phyloP scores from a whole-genome alignment of 306 rosid species.

The Ceratonia siliqua region DNA sequence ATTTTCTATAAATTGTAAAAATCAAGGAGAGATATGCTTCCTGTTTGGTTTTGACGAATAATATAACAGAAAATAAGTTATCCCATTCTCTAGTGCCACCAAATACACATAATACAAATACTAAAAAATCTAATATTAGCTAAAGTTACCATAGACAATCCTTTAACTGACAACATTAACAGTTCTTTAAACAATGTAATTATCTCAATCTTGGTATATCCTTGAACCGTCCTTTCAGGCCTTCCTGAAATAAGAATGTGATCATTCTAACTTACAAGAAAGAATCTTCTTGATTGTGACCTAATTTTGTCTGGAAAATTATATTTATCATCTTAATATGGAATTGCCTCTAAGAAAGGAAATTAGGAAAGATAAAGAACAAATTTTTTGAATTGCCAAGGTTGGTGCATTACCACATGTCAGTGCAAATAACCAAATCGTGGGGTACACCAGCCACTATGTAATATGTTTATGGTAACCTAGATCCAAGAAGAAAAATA shows the following conservation, averaged over 20 bases:
- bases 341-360: neutral
- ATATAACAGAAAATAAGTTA: neutral
- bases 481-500: no score
- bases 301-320: neutral
- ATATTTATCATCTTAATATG: neutral
- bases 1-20: neutral
- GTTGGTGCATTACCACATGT: neutral
- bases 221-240: neutral
- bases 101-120: neutral
- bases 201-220: neutral
- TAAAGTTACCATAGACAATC: neutral
- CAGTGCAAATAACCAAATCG: neutral
- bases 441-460: neutral
- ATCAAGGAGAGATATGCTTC: neutral
- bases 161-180: neutral
- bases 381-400: neutral
- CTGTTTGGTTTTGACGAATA: neutral
- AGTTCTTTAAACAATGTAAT: neutral
- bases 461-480: no score
- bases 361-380: neutral
- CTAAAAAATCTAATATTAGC: neutral
- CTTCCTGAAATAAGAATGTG: neutral
- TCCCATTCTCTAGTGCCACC: neutral
- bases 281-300: neutral
- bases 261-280: neutral